phyloP scores from a whole-genome alignment of 768 basidiomycete species.

The Kwoniella botswanensis region DNA sequence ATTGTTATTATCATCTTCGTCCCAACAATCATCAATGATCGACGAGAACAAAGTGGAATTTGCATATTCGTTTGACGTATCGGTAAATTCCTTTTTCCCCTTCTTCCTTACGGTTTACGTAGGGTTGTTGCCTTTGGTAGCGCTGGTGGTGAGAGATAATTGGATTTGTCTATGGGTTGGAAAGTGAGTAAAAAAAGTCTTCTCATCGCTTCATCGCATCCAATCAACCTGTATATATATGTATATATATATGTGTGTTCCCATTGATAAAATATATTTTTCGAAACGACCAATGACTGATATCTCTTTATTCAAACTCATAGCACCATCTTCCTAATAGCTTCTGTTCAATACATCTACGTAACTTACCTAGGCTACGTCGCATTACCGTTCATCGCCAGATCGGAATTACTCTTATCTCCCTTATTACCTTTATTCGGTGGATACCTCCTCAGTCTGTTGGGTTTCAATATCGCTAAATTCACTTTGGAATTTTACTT shows the following conservation, averaged over 20 bases:
- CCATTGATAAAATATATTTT: neutral
- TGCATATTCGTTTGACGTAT: conserved; percentile 96
- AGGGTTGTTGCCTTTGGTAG: conserved; percentile 82
- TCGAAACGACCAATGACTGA: neutral
- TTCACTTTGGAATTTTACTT: conserved; percentile 83
- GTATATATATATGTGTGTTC: too few species aligned
- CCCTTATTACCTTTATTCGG: conserved; percentile 85
- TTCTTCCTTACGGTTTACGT: conserved; percentile 87
- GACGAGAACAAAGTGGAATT: conserved; percentile 72
- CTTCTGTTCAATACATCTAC: conserved; percentile 86
- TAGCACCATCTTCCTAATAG: conserved; percentile 79
- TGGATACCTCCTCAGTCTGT: conserved; percentile 63
- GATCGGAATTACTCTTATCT: conserved; percentile 85
- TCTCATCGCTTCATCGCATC: neutral
- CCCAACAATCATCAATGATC: conserved; percentile 69
- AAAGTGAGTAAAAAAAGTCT: conserved; percentile 61
- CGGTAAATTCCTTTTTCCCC: conserved; percentile 96
- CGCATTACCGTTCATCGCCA: conserved; percentile 91
- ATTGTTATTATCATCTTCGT: conserved; percentile 70
- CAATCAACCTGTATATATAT: too few species aligned
- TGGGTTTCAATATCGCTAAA: conserved; percentile 89
- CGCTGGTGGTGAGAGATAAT: conserved; percentile 78
- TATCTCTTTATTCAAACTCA: neutral
- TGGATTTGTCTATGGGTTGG: conserved; percentile 96
- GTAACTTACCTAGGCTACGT: conserved; percentile 78